Evolutionary conservation across 495 filamentous ascomycete species (phyloP).

Genomic region (Penicillium robsamsonii): DNA sequence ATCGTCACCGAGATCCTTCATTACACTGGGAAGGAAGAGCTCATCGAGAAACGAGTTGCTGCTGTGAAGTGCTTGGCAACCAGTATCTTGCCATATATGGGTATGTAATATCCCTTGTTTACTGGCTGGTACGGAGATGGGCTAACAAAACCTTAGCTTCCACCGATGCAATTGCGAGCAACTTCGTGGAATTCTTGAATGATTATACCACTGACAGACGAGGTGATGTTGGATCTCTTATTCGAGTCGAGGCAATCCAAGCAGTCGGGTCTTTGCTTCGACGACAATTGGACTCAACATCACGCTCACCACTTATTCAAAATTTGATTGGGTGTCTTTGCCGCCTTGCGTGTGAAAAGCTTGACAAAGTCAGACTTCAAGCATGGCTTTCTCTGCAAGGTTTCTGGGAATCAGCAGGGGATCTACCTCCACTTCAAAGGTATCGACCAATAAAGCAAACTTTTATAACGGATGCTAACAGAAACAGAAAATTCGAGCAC

Average conservation of each 20-base stretch:
- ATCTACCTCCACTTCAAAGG: conserved; percentile 38
- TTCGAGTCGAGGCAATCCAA: conserved; percentile 73
- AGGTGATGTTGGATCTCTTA: conserved; percentile 85
- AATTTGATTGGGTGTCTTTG: conserved; percentile 50
- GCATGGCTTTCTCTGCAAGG: conserved; percentile 54
- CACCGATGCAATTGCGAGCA: conserved; percentile 24
- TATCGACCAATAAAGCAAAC: conserved; percentile 8
- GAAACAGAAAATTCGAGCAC: conserved; percentile 42
- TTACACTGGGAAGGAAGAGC: conserved; percentile 41
- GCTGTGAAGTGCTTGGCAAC: conserved; percentile 59
- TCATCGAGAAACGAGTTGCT: conserved; percentile 58
- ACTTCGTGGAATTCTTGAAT: conserved; percentile 58
- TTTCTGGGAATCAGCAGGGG: conserved; percentile 36
- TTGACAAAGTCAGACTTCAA: conserved; percentile 77
- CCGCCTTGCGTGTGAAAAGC: conserved; percentile 77
- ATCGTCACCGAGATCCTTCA: conserved; percentile 38
- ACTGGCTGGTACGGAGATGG: not conserved
- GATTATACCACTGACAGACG: conserved; percentile 86
- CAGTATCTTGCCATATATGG: conserved; percentile 45
- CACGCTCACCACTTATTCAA: conserved; percentile 24
- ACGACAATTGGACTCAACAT: conserved; percentile 12
- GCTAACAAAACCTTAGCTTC: conserved; percentile 26
- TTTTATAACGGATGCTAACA: conserved; percentile 19
- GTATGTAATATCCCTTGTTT: conserved; percentile 22
- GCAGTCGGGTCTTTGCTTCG: conserved; percentile 46